phyloP scores from a whole-genome alignment of 805 yeast genomes.

The Saturnispora halmiae region DNA sequence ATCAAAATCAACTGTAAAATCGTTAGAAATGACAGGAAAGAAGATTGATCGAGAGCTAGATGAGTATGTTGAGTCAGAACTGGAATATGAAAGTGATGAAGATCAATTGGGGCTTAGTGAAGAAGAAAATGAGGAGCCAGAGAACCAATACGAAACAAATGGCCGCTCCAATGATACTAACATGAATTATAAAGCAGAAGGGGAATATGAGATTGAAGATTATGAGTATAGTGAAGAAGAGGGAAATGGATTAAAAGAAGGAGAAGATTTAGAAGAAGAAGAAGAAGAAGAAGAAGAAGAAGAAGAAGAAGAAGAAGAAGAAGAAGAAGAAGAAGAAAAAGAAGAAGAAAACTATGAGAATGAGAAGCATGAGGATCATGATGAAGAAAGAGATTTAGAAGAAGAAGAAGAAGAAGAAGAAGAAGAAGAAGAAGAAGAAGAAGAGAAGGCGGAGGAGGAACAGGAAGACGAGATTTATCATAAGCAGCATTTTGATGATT shows the following conservation, averaged over 20 bases:
- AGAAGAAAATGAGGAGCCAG: background rate
- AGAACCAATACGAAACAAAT: background rate
- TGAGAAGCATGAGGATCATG: background rate
- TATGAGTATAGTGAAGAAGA: background rate
- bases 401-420: conserved; percentile 1
- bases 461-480: background rate
- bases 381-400: background rate
- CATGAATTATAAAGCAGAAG: background rate
- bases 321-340: background rate
- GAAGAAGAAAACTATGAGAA: background rate
- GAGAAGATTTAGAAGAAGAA: background rate
- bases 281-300: conserved; percentile 3
- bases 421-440: conserved; percentile 3
- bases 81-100: conserved; percentile 26
- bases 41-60: too few species aligned
- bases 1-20: too few species aligned
- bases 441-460: background rate
- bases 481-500: too few species aligned
- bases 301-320: conserved; percentile 4
- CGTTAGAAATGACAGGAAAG: too few species aligned
- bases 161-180: conserved; percentile 5
- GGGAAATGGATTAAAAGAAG: conserved; percentile 3
- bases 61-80: conserved; percentile 24
- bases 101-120: background rate
- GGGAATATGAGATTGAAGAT: background rate